phyloP scores from a whole-genome alignment of 257 asterid genomes.

The Solanum bulbocastanum region DNA sequence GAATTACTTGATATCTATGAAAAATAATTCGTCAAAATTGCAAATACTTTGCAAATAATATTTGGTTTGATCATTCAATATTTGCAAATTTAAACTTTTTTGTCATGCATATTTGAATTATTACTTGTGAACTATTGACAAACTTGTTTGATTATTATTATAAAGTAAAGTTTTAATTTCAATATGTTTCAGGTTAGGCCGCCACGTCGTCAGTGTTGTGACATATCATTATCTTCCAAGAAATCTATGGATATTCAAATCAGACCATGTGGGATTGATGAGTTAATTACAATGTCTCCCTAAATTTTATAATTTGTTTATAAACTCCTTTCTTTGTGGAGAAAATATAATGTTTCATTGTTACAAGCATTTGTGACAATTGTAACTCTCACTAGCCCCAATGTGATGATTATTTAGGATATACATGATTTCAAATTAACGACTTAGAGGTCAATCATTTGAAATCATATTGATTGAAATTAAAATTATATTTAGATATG shows the following conservation, averaged over 20 bases:
- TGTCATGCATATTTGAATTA: not conserved
- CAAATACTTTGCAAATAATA: not conserved
- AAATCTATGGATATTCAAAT: conserved; percentile 32
- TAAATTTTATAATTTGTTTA: not conserved
- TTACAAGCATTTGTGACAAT: not conserved
- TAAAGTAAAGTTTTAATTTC: not conserved
- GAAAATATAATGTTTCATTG: not conserved
- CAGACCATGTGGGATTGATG: conserved; percentile 41
- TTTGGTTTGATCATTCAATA: not conserved
- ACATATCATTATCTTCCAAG: conserved; percentile 23
- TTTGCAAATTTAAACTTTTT: not conserved
- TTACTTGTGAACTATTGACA: not conserved
- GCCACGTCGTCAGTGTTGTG: conserved; percentile 60
- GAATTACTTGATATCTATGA: not conserved
- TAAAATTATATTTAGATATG: not conserved
- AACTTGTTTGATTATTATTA: not conserved
- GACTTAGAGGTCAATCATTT: not conserved
- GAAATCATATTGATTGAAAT: not conserved
- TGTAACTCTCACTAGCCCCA: not conserved
- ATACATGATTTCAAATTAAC: not conserved
- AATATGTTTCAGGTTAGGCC: conserved; percentile 20
- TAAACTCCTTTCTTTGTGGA: not conserved
- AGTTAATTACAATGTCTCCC: conserved; percentile 31
- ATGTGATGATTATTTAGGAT: not conserved
- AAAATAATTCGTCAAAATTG: not conserved